Conservation (phyloP, 345 rosid species). For the Rubroshorea leprosula region DNA sequence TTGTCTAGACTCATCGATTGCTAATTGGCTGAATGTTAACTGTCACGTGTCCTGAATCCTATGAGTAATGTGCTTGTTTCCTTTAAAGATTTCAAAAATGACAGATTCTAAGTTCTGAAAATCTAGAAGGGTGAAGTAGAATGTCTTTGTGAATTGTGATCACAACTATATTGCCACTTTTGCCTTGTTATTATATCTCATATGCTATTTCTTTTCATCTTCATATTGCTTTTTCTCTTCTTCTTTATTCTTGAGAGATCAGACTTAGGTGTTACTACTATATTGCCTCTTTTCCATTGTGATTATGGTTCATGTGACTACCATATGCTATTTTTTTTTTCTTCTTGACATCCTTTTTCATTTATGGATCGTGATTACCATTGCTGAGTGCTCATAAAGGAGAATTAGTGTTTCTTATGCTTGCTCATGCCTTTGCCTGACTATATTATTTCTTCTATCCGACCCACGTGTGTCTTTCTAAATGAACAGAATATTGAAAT, state of each 20-base stretch:
- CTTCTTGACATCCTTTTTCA: neutral
- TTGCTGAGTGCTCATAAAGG: neutral
- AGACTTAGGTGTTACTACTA: too few species aligned
- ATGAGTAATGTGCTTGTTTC: neutral
- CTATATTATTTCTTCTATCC: neutral
- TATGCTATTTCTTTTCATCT: neutral
- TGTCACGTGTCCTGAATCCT: neutral
- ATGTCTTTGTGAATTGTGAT: neutral
- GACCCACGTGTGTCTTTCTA: constrained; percentile 3
- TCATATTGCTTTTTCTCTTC: neutral
- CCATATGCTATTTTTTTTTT: too few species aligned
- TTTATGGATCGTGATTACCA: neutral
- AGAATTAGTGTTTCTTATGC: neutral
- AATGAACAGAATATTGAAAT: neutral
- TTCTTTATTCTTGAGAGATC: neutral
- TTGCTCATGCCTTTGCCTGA: neutral
- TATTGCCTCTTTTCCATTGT: too few species aligned
- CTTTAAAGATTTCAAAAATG: neutral
- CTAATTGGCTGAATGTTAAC: neutral
- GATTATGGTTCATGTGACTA: too few species aligned
- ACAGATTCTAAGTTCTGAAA: neutral
- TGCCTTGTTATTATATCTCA: neutral
- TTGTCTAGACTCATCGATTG: neutral
- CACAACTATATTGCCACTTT: neutral
- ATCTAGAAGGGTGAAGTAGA: neutral